A percentile compares a stretch with the other conserved stretches of the same genome.
These are phyloP conservation scores for Ustilago trichophora DNA, from an alignment of 1,284 basidiomycete species.

Conservation along the genomic window DNA sequence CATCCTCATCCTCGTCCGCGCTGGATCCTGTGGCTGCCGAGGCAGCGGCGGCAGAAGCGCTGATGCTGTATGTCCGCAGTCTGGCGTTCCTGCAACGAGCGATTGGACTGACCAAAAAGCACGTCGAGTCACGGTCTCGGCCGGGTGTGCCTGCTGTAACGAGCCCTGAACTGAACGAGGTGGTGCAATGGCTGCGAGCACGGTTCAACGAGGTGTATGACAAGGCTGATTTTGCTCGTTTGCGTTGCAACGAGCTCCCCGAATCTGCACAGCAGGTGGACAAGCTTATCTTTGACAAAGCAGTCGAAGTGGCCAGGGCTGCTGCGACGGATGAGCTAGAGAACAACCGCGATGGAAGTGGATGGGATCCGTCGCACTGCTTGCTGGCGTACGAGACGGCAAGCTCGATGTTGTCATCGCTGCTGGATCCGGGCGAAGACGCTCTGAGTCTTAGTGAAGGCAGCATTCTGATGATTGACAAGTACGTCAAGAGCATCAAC, in stretches of 20 bases:
- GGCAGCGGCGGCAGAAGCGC: slow-evolving; percentile 74
- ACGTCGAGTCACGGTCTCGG: slow-evolving; percentile 65
- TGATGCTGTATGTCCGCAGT: slow-evolving; percentile 90
- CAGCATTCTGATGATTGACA: slow-evolving; percentile 58
- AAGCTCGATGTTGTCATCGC: slow-evolving; percentile 86
- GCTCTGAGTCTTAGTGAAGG: slow-evolving; percentile 67
- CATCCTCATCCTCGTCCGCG: slow-evolving; percentile 39
- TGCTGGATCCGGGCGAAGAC: slow-evolving; percentile 88
- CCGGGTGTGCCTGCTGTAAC: slow-evolving; percentile 52
- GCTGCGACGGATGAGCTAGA: slow-evolving; percentile 90
- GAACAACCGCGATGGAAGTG: slow-evolving; percentile 66
- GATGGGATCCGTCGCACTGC: slow-evolving; percentile 79
- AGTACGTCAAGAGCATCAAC: slow-evolving; percentile 61
- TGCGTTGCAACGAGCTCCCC: slow-evolving; percentile 69
- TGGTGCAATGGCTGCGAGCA: slow-evolving; percentile 72
- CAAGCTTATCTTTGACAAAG: slow-evolving; percentile 71
- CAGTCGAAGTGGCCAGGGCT: slow-evolving; percentile 77
- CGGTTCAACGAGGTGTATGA: slow-evolving; percentile 73
- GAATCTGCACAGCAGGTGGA: slow-evolving; percentile 69
- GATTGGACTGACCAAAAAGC: slow-evolving; percentile 70
- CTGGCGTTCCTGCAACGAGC: slow-evolving; percentile 92
- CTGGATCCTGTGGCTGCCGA: slow-evolving; percentile 56
- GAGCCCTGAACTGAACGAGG: slow-evolving; percentile 71
- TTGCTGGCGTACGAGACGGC: slow-evolving; percentile 94
- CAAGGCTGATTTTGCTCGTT: slow-evolving; percentile 71